Conservation (phyloP, 2,329 filamentous ascomycete genomes). For the Amphichorda felina region DNA sequence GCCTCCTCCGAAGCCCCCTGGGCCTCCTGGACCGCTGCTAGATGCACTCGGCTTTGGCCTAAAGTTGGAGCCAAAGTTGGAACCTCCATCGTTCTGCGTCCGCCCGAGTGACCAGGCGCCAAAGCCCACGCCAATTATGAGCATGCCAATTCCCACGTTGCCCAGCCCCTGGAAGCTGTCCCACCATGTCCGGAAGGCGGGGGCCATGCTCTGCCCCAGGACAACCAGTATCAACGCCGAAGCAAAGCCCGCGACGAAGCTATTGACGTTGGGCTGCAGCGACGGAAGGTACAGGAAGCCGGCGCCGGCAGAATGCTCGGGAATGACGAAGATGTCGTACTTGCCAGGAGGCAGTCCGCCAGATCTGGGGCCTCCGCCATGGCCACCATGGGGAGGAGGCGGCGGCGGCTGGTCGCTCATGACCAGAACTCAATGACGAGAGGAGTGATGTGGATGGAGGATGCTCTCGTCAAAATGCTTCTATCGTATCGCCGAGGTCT, state of each 20-base stretch:
- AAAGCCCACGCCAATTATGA: conserved; percentile 62
- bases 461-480: neutral
- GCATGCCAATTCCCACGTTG: conserved; percentile 58
- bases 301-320: conserved; percentile 76
- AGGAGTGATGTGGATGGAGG: neutral
- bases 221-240: conserved; percentile 62
- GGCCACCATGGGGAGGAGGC: conserved; percentile 76
- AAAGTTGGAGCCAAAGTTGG: conserved; percentile 1
- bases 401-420: conserved; percentile 58
- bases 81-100: conserved; percentile 18
- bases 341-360: conserved; percentile 71
- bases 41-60: conserved; percentile 2
- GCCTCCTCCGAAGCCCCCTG: conserved; percentile 7
- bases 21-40: neutral
- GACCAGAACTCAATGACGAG: neutral
- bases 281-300: conserved; percentile 95
- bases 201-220: conserved; percentile 61
- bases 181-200: conserved; percentile 65
- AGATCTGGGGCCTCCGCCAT: conserved; percentile 65
- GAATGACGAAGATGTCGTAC: conserved; percentile 96
- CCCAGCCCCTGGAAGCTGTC: conserved; percentile 58
- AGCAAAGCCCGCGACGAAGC: conserved; percentile 78
- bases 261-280: conserved; percentile 73
- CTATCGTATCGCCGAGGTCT: conserved; percentile 1
- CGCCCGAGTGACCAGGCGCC: conserved; percentile 57